Percentiles rank a stretch among this genome's conserved stretches.
Evolutionary conservation across 2,329 filamentous ascomycete genomes (phyloP).

Genomic region (Alternaria ventricosa): DNA sequence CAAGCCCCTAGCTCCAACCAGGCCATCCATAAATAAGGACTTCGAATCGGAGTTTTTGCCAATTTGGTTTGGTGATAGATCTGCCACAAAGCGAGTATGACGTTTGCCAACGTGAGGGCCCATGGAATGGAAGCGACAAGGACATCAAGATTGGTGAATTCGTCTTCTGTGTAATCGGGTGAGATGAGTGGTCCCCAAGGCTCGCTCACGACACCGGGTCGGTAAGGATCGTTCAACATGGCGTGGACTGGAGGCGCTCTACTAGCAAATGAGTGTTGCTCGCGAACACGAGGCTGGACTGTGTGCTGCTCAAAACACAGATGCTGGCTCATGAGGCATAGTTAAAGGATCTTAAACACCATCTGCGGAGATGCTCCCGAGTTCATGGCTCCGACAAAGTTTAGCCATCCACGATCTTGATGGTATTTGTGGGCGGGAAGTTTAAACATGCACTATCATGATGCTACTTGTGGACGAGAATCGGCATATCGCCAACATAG

Average conservation of each 20-base stretch:
- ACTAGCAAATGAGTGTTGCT: background rate
- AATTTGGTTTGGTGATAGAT: background rate
- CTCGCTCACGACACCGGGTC: background rate
- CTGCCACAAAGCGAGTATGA: background rate
- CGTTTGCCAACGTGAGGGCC: background rate
- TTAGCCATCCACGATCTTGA: background rate
- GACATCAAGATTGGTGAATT: background rate
- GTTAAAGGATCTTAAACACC: background rate
- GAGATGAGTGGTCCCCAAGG: background rate
- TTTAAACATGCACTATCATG: background rate
- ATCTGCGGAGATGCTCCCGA: background rate
- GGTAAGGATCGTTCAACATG: background rate
- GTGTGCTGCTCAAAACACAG: background rate
- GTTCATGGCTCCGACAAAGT: background rate
- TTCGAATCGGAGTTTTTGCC: background rate
- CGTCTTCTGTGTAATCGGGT: background rate
- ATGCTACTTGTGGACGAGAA: background rate
- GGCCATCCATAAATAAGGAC: background rate
- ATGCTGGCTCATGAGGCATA: background rate
- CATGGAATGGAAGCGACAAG: background rate
- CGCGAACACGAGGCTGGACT: background rate
- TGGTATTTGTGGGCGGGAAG: background rate
- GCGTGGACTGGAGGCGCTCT: background rate
- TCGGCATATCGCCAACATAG: background rate
- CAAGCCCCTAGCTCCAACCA: background rate